A percentile compares a stretch with the other conserved stretches of the same genome.
Conservation (phyloP, 169 alveolate species). For the Plasmodium sp. region DNA sequence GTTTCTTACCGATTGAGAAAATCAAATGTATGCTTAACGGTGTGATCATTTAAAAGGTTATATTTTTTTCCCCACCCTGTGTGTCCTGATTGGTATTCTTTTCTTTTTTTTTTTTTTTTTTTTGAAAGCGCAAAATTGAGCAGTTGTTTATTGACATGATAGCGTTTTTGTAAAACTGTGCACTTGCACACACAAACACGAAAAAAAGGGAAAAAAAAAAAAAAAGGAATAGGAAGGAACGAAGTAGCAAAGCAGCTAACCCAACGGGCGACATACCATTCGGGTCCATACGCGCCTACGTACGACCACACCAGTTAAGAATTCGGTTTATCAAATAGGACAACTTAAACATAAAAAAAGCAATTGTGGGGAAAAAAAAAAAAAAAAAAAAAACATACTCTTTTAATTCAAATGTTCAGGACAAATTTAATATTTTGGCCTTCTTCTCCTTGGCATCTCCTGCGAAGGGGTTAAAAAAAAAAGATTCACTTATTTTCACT, state of each 20-base stretch:
- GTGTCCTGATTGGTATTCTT: no score
- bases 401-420: slow-evolving; percentile 4
- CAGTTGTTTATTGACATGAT: not conserved
- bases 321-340: not conserved
- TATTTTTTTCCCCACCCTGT: not conserved
- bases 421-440: slow-evolving; percentile 65
- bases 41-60: not conserved
- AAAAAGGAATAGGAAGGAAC: not conserved
- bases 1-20: not conserved
- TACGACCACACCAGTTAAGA: not conserved
- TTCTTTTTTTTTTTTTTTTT: not conserved
- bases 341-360: not conserved
- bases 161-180: not conserved
- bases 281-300: not conserved
- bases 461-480: slow-evolving; percentile 4
- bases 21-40: not conserved
- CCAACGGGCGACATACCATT: not conserved
- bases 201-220: not conserved
- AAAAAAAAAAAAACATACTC: slow-evolving; percentile 6
- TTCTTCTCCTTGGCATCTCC: slow-evolving; percentile 55
- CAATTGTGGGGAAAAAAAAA: not conserved
- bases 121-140: not conserved
- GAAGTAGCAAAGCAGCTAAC: not conserved
- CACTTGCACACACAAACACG: not conserved
- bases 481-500: not conserved